Conservation (phyloP, 176 grass and related monocot genomes). For the Oropetium thomaeum region DNA sequence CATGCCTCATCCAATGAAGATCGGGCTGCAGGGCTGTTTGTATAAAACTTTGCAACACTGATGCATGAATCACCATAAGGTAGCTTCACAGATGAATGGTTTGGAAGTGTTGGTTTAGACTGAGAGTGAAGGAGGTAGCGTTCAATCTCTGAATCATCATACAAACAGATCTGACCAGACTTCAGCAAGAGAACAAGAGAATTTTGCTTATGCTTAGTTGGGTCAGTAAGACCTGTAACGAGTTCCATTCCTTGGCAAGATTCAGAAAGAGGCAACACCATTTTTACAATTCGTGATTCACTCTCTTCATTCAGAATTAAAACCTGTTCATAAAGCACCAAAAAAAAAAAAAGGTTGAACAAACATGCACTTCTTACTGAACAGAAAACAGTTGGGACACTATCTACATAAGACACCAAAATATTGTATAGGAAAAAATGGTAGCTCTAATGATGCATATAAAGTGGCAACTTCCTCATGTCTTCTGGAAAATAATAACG, state of each 20-base stretch:
- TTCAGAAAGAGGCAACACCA: constrained; percentile 79
- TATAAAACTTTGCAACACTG: constrained; percentile 61
- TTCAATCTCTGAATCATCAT: constrained; percentile 88
- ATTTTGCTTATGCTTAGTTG: constrained; percentile 67
- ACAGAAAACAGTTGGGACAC: not conserved
- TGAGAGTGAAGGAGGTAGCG: constrained; percentile 71
- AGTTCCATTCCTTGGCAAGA: constrained; percentile 72
- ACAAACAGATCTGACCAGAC: constrained; percentile 76
- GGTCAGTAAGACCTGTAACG: constrained; percentile 59
- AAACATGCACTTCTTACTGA: constrained; percentile 26
- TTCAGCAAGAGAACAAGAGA: constrained; percentile 77
- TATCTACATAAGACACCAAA: not conserved
- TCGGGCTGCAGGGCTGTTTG: constrained; percentile 40
- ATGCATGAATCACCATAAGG: constrained; percentile 72
- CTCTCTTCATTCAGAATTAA: constrained; percentile 76
- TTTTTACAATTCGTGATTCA: constrained; percentile 77
- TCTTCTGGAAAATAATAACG: not conserved
- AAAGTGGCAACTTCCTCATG: not conserved
- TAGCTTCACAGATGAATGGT: constrained; percentile 54
- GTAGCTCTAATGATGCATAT: not conserved
- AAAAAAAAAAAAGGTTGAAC: constrained; percentile 31
- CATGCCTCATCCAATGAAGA: constrained; percentile 57
- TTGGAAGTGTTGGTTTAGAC: constrained; percentile 75
- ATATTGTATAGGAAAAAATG: not conserved
- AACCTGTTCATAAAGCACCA: constrained; percentile 55